Percentiles rank a stretch among this genome's conserved stretches.
Evolutionary conservation across 192 early-diverging fungal species (phyloP).

Genomic region (Backusella luteola): DNA sequence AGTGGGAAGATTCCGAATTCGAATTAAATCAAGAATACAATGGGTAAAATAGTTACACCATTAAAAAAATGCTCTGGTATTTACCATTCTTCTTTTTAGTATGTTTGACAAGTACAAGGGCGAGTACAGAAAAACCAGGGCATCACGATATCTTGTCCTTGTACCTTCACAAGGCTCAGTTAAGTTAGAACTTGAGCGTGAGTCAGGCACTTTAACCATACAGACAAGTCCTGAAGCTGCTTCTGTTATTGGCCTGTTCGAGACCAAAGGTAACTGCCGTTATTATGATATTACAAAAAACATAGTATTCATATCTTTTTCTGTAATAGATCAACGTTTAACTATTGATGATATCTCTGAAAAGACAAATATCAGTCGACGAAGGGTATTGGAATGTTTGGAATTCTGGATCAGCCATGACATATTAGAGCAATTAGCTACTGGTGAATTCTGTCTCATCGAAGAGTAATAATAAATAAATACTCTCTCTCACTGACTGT

Average conservation of each 20-base stretch:
- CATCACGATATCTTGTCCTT: constrained; percentile 7
- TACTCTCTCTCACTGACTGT: neutral
- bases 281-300: neutral
- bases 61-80: no score
- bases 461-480: neutral
- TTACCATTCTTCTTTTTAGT: neutral
- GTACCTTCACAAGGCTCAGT: constrained; percentile 17
- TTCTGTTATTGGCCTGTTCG: constrained; percentile 10
- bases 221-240: constrained; percentile 7
- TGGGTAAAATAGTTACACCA: neutral
- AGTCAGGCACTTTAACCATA: neutral
- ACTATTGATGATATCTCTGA: constrained; percentile 1
- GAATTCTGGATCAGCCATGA: constrained; percentile 14
- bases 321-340: constrained; percentile 2
- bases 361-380: neutral
- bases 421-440: neutral
- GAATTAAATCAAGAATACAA: neutral
- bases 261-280: constrained; percentile 17
- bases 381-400: neutral
- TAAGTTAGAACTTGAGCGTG: constrained; percentile 14
- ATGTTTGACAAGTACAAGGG: neutral
- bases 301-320: neutral
- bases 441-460: neutral
- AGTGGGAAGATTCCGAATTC: neutral
- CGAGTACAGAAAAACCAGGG: constrained; percentile 5